These are phyloP conservation scores for Apiotrichum sp. DNA, from an alignment of 1,284 basidiomycete species.

Conservation along the genomic window DNA sequence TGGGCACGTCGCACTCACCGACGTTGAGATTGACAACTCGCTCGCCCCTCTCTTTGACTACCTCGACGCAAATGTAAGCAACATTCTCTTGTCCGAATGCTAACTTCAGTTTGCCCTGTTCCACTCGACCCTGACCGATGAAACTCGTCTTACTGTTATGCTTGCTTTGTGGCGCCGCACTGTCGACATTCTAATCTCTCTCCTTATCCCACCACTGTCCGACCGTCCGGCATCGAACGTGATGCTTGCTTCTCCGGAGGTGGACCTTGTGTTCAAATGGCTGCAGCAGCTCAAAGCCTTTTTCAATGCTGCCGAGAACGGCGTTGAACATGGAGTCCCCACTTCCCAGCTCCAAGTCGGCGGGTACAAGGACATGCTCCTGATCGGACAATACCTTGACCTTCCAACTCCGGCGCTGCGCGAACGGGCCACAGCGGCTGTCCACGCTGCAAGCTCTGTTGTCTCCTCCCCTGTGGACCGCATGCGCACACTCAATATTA, in stretches of 20 bases:
- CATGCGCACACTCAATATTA: slow-evolving; percentile 15
- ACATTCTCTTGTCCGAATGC: not conserved
- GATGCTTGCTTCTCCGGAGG: slow-evolving; percentile 23
- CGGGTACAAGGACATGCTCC: slow-evolving; percentile 41
- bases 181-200: slow-evolving; percentile 38
- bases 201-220: slow-evolving; percentile 43
- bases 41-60: slow-evolving; percentile 41
- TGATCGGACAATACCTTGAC: slow-evolving; percentile 45
- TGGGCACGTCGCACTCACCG: slow-evolving; percentile 25
- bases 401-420: slow-evolving; percentile 36
- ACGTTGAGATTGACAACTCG: slow-evolving; percentile 36
- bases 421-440: slow-evolving; percentile 37
- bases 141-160: slow-evolving; percentile 28
- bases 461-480: slow-evolving; percentile 4
- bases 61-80: slow-evolving; percentile 42
- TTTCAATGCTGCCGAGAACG: slow-evolving; percentile 43
- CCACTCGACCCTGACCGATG: slow-evolving; percentile 31
- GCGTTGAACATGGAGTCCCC: slow-evolving; percentile 42
- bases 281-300: slow-evolving; percentile 41
- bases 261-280: slow-evolving; percentile 46
- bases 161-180: slow-evolving; percentile 37
- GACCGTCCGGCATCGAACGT: slow-evolving; percentile 26
- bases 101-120: slow-evolving; percentile 40
- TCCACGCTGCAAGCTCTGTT: slow-evolving; percentile 24
- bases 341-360: slow-evolving; percentile 30